Base-by-base conservation (phyloP, 176 grass and related monocot genomes). In the Juncus inflexus region DNA sequence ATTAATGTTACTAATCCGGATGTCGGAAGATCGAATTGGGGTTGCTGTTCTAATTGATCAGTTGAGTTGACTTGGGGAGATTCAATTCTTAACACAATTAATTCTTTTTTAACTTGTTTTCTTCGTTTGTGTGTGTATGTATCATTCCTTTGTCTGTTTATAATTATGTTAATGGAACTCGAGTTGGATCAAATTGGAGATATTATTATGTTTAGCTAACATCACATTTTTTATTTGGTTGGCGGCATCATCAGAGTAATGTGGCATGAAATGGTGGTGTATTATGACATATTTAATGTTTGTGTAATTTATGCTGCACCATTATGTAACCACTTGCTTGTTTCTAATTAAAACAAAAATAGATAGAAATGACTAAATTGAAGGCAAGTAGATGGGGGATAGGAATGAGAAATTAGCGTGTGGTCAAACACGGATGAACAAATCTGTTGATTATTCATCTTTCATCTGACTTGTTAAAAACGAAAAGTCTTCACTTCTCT, bases 21-120 rank as follows among this genome's bases (percentile, higher is more conserved):
- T 6, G 43, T 5, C 6, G 68, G 53, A 35, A 56, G 52, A 60
- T 2, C 55, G 58, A 47, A 45, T 35, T 58, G 49, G 16, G 13
- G 52, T 58, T 71, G 68, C 54, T 71, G 68, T 71, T 71, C 68
- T 43, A 71, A 56, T 71, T 71, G 57, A 40, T 13, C 19, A 7
- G 19, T 28, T 28, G 19, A 28, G 19, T 28, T 28, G 19, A 28
- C 19, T 28, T 28, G 19, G 19, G 19, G 19, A 28, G 7, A 10
- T 53, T 58, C 11, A 35, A 69, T 38, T 12, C 50, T 69, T 69
- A 47, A 47, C 42, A 7, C 53, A 13, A 37, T 53, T 37, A 41
- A 40, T 69, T 71, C 57, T 5, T 15, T 58, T 70, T 71, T 52
- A 53, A 69, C 50, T 57, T 59, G 38, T 55, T 53, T 40, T 55